A percentile compares a stretch with the other conserved stretches of the same genome.
These are phyloP conservation scores for Eucalyptus pauciflora DNA, from an alignment of 345 rosid species.

Conservation along the genomic window DNA sequence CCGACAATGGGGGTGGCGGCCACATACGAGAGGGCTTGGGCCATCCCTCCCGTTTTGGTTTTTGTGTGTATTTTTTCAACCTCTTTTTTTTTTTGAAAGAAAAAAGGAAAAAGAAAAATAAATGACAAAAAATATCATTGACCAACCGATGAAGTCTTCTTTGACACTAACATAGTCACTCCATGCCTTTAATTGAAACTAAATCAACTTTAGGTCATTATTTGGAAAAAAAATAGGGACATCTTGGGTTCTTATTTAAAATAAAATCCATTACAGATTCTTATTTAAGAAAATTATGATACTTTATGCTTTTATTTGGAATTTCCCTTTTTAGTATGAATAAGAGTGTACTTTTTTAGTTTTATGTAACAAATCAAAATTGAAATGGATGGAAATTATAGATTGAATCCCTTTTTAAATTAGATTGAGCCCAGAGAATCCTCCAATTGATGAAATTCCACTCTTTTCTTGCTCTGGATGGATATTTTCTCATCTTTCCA, in stretches of 20 bases:
- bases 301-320: too few species aligned
- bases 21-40: neutral
- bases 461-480: neutral
- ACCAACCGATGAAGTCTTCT: too few species aligned
- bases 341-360: neutral
- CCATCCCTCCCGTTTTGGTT: neutral
- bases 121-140: neutral
- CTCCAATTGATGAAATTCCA: neutral
- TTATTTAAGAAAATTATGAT: too few species aligned
- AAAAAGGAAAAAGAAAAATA: neutral
- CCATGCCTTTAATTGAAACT: too few species aligned
- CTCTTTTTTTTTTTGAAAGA: neutral
- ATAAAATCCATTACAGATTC: too few species aligned
- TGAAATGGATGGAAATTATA: neutral
- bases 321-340: too few species aligned
- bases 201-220: fast-evolving
- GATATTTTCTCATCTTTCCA: neutral
- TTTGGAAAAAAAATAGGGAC: too few species aligned
- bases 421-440: neutral
- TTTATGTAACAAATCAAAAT: neutral
- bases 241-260: fast-evolving
- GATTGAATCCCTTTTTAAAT: neutral
- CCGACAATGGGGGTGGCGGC: neutral
- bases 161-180: neutral
- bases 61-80: too few species aligned